phyloP scores from a whole-genome alignment of 768 basidiomycete species.

The Suillus brevipes region DNA sequence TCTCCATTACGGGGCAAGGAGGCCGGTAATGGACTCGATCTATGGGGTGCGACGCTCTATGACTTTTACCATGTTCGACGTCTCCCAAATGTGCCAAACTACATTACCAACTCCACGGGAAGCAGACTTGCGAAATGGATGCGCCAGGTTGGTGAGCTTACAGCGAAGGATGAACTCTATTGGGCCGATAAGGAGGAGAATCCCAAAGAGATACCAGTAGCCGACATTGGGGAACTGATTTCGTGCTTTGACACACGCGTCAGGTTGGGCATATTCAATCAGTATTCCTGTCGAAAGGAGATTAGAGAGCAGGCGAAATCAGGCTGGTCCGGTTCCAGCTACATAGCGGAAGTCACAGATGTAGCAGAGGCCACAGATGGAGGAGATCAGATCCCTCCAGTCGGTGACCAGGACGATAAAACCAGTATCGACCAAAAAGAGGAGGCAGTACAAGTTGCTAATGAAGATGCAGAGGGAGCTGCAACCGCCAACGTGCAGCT shows the following conservation, averaged over 20 bases:
- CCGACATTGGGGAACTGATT: slow-evolving; percentile 20
- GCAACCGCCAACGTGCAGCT: not conserved
- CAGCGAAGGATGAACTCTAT: slow-evolving; percentile 17
- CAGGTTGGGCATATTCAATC: not conserved
- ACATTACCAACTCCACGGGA: slow-evolving; percentile 15
- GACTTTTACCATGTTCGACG: slow-evolving; percentile 23
- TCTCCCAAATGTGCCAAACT: slow-evolving; percentile 9
- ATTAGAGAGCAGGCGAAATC: not conserved
- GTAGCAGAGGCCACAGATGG: not conserved
- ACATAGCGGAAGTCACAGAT: not conserved
- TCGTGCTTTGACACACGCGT: slow-evolving; percentile 13
- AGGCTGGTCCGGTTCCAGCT: not conserved
- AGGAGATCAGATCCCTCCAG: not conserved
- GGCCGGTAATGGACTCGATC: slow-evolving; percentile 19
- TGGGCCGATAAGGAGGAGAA: slow-evolving; percentile 26
- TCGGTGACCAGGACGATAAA: not conserved
- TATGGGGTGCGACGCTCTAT: slow-evolving; percentile 30
- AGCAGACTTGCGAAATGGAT: slow-evolving; percentile 20
- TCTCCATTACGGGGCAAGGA: slow-evolving; percentile 14
- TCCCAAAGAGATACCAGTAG: slow-evolving; percentile 20
- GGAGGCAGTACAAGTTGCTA: not conserved
- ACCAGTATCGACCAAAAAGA: not conserved
- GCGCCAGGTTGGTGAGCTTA: slow-evolving; percentile 18
- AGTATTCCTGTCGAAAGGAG: slow-evolving; percentile 7
- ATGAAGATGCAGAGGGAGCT: not conserved